Evolutionary conservation across 805 yeast genomes (phyloP).

Genomic region (Candida mattraensis): DNA sequence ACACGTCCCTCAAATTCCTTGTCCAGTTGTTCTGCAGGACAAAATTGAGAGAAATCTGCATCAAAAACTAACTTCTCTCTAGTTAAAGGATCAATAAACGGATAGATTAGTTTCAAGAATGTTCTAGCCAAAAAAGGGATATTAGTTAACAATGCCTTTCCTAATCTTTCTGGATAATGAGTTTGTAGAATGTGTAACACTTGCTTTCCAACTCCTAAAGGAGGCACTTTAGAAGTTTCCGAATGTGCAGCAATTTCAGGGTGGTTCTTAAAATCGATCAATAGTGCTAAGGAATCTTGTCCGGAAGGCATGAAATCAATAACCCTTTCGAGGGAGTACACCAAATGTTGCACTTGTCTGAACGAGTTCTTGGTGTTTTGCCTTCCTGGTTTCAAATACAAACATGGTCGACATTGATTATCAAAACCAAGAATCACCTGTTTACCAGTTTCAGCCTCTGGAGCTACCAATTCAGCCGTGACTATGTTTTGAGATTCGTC

Average conservation of each 20-base stretch:
- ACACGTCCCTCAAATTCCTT: conserved; percentile 81
- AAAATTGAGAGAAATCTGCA: conserved; percentile 82
- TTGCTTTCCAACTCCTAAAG: conserved; percentile 83
- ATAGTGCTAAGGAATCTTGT: conserved; percentile 87
- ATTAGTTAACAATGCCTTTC: conserved; percentile 87
- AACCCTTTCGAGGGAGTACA: conserved; percentile 86
- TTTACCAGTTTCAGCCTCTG: conserved; percentile 89
- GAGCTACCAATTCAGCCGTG: conserved; percentile 52
- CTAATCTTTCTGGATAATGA: conserved; percentile 96
- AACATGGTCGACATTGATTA: conserved; percentile 85
- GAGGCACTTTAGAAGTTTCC: conserved; percentile 74
- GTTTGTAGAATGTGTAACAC: conserved; percentile 92
- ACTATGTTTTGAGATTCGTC: conserved; percentile 49
- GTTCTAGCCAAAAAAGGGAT: conserved; percentile 95
- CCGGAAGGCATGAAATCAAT: conserved; percentile 96
- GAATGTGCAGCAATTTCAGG: conserved; percentile 52
- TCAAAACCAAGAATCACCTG: conserved; percentile 91
- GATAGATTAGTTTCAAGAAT: conserved; percentile 85
- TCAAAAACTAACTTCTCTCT: conserved; percentile 90
- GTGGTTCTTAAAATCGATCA: conserved; percentile 89
- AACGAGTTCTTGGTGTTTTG: conserved; percentile 91
- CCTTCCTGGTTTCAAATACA: conserved; percentile 90
- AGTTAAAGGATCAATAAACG: conserved; percentile 95
- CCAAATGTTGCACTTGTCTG: conserved; percentile 94
- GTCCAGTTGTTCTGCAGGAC: conserved; percentile 80